Evolutionary conservation across 1,139 yeast genomes (phyloP).

Genomic region (Hyphopichia burtonii): DNA sequence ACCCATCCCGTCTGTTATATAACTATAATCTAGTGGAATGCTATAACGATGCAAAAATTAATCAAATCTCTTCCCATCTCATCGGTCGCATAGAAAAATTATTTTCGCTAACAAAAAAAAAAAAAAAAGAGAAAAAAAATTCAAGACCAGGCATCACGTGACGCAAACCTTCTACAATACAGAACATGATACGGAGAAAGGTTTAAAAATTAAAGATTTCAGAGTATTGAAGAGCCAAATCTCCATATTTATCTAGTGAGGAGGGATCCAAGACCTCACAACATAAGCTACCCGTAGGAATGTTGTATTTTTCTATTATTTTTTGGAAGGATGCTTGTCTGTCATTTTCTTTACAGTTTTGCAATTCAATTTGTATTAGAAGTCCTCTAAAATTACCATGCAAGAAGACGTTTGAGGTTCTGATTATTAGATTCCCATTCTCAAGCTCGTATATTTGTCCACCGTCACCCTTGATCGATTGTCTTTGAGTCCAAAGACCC

Average conservation of each 20-base stretch:
- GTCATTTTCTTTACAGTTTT: constrained; percentile 13
- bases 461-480: constrained; percentile 76
- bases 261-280: constrained; percentile 28
- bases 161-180: no score
- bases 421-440: constrained; percentile 44
- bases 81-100: background rate
- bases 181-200: no score
- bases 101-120: background rate
- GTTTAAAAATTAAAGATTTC: constrained; percentile 40
- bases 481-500: constrained; percentile 71
- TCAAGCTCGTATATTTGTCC: constrained; percentile 60
- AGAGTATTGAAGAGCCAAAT: constrained; percentile 47
- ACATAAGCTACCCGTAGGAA: constrained; percentile 43
- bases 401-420: constrained; percentile 69
- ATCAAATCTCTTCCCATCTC: background rate
- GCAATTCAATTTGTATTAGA: constrained; percentile 54
- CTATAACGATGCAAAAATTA: background rate
- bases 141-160: background rate
- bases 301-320: constrained; percentile 35
- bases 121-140: background rate
- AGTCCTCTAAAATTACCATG: constrained; percentile 77
- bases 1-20: constrained; percentile 16
- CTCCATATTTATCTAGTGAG: constrained; percentile 36
- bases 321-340: constrained; percentile 22
- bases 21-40: no score